phyloP scores from a whole-genome alignment of 345 rosid genomes.

The Anastatica hierochuntica region DNA sequence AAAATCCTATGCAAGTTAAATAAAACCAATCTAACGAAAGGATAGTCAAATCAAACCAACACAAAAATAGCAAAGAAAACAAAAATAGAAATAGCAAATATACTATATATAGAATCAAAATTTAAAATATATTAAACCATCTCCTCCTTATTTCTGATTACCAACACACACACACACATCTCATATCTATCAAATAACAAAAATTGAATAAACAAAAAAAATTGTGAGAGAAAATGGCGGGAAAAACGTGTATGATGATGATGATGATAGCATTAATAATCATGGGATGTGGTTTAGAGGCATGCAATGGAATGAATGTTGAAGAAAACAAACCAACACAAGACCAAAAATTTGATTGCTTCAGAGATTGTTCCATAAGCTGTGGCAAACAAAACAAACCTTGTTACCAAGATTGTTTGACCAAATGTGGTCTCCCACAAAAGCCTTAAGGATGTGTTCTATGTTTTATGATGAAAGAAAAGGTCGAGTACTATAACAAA shows the following conservation, averaged over 20 bases:
- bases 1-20: too few relatives aligned
- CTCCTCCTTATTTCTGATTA: neutral
- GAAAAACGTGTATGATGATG: slow-evolving; percentile 8
- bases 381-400: slow-evolving; percentile 20
- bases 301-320: slow-evolving; percentile 10
- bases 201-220: neutral
- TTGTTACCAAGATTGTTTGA: slow-evolving; percentile 18
- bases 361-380: slow-evolving; percentile 12
- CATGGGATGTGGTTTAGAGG: slow-evolving; percentile 10
- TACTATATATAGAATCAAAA: slow-evolving; percentile 5
- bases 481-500: too few relatives aligned
- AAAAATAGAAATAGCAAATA: neutral
- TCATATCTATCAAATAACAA: slow-evolving; percentile 2
- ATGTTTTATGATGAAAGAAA: too few relatives aligned
- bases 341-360: neutral
- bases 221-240: slow-evolving; percentile 9
- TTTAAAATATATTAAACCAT: neutral
- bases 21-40: too few relatives aligned
- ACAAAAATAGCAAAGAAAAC: neutral
- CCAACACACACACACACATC: neutral
- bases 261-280: slow-evolving; percentile 10
- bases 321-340: neutral
- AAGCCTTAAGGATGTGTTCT: too few relatives aligned
- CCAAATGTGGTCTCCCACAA: slow-evolving; percentile 17
- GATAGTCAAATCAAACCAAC: neutral